Base-by-base conservation (phyloP, 306 rosid species). In the Macrotyloma uniflorum region DNA sequence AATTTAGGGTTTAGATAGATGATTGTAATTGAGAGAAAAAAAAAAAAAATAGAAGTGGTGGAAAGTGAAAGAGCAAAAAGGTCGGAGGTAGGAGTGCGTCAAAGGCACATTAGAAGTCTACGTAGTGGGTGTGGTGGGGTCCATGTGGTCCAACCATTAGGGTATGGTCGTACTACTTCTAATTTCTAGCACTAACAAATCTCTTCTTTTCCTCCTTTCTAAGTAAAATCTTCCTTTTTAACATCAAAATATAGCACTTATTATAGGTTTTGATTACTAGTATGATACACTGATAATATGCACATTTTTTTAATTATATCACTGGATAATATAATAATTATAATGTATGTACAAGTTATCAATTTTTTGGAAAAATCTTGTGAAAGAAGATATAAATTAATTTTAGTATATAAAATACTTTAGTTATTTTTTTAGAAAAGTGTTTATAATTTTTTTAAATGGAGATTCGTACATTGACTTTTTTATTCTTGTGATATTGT, bases 61-160 rank as follows among this genome's bases (percentile, higher is more conserved):
- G 33, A 13, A 66, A 66, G 10, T 36, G 33, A 36, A 19, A 12
- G 71, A 5, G 33, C 51, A 38, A 38, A 38, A 18, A 22, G n/a
- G 50, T 38, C 10, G 71, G 11, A 66, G 51, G 19, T 20, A 38
- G 32, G 80, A 50, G 45, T 35, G 40, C 45, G 80, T 77, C 81
- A 77, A 77, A 76, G 67, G 3, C 72, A 32, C 15, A 20, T 33
- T 32, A 33, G 53, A 32, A 76, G 57, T 77, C 81, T 36, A 66
- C 46, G 32, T 16, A 77, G 67, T 51, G 74, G 81, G 67, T 67
- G 68, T 13, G 53, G n/a, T 14, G 62, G 51, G 80, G 43, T 30
- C 38, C 38, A 15, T 43, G 69, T 62, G 46, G 46, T 43, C 62
- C 79, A 26, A 74, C 61, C 24, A 19, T 61, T 26, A 8, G 62